Conservation (phyloP, 139 green algal genomes). For the Coelastrella sp. region DNA sequence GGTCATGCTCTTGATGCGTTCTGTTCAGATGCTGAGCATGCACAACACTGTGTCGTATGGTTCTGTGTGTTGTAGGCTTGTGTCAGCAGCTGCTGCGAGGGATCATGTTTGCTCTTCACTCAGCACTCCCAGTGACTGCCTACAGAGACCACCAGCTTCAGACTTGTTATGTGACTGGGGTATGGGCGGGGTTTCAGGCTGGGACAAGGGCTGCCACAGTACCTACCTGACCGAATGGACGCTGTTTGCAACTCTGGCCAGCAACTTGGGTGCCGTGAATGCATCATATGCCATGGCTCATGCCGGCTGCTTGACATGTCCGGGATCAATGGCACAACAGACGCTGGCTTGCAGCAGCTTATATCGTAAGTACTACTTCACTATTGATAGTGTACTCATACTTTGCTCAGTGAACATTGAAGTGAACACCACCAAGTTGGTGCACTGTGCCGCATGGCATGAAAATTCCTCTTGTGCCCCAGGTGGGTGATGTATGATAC, state of each 20-base stretch:
- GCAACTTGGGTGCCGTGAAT: not conserved
- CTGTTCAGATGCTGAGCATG: too few relatives aligned
- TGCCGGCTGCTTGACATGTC: not conserved
- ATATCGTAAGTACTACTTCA: too few relatives aligned
- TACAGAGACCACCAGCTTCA: not conserved
- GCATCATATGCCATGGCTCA: constrained; percentile 2
- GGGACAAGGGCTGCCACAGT: constrained; percentile 23
- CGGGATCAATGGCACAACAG: not conserved
- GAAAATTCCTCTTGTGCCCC: too few relatives aligned
- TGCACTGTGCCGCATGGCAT: too few relatives aligned
- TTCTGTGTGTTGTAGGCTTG: not conserved
- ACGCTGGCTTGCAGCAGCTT: constrained; percentile 9
- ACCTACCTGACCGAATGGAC: constrained; percentile 19
- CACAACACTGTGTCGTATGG: not conserved
- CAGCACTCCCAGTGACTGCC: not conserved
- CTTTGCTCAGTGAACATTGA: too few relatives aligned
- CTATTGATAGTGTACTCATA: too few relatives aligned
- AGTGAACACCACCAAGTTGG: too few relatives aligned
- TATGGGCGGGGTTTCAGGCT: not conserved
- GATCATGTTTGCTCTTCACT: constrained; percentile 6
- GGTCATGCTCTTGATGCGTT: too few relatives aligned
- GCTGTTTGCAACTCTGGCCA: not conserved
- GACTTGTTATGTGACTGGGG: constrained; percentile 1
- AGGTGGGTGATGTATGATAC: too few relatives aligned
- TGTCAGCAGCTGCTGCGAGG: constrained; percentile 1